Percentiles rank a stretch among this genome's conserved stretches.
phyloP scores from a whole-genome alignment of 192 early-diverging fungal species.

The Mortierella claussenii region DNA sequence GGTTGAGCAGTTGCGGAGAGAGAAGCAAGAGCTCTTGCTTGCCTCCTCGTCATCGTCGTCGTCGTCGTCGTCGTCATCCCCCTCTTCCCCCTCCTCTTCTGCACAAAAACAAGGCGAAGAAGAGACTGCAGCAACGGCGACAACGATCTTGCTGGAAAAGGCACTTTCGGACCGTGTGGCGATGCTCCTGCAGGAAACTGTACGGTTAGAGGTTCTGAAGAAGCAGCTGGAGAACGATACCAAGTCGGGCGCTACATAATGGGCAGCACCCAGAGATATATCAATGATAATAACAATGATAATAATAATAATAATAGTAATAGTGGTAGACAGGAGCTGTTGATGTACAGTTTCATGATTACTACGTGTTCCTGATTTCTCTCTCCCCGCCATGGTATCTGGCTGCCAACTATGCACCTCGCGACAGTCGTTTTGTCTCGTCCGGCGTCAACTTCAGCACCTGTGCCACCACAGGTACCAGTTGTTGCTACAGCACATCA shows the following conservation, averaged over 20 bases:
- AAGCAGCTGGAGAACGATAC: slow-evolving; percentile 13
- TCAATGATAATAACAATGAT: no score
- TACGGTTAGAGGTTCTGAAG: slow-evolving; percentile 15
- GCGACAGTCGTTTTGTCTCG: slow-evolving; percentile 66
- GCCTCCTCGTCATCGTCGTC: neutral
- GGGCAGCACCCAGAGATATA: no score
- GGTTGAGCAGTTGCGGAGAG: slow-evolving; percentile 23
- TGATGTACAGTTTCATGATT: no score
- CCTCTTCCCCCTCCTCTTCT: neutral
- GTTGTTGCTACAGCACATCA: slow-evolving; percentile 56
- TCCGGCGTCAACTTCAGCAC: slow-evolving; percentile 76
- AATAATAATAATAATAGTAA: no score
- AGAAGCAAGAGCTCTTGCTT: slow-evolving; percentile 15
- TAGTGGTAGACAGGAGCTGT: no score
- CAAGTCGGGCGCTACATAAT: no score
- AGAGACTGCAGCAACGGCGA: neutral
- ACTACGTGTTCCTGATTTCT: neutral
- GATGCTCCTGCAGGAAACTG: slow-evolving; percentile 32
- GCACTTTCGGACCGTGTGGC: slow-evolving; percentile 17
- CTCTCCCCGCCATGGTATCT: neutral
- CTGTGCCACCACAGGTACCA: slow-evolving; percentile 75
- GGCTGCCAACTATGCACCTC: slow-evolving; percentile 16
- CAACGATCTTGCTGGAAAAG: slow-evolving; percentile 7
- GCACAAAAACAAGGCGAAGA: neutral
- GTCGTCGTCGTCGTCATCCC: neutral